Evolutionary conservation across 208 protist genomes (phyloP).

Genomic region (Naegleria gruberi): DNA sequence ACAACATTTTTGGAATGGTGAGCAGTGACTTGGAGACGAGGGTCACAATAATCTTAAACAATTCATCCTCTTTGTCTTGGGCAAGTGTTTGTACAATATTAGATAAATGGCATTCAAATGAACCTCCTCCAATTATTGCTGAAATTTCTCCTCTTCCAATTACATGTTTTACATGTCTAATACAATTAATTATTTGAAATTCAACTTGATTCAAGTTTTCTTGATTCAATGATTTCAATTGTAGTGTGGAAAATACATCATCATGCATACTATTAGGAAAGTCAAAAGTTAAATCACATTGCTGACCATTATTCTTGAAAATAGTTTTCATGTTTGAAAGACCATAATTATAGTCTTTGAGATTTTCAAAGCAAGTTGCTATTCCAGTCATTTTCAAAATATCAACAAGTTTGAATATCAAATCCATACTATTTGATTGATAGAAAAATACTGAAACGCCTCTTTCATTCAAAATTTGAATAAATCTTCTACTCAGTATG

Average conservation of each 20-base stretch:
- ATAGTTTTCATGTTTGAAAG: not conserved
- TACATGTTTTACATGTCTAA: not conserved
- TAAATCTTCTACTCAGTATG: too few relatives aligned
- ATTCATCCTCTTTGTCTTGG: not conserved
- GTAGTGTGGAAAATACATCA: not conserved
- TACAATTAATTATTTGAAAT: not conserved
- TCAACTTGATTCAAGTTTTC: not conserved
- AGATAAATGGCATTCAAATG: not conserved
- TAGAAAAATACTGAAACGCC: not conserved
- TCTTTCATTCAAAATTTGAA: not conserved
- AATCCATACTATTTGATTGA: too few relatives aligned
- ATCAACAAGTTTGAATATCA: too few relatives aligned
- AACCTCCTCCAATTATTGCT: not conserved
- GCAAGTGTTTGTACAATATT: not conserved
- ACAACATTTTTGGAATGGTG: not conserved
- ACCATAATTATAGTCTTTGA: too few relatives aligned
- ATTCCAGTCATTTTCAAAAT: too few relatives aligned
- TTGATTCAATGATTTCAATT: not conserved
- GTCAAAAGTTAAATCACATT: not conserved
- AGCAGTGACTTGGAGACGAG: not conserved
- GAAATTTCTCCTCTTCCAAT: too few relatives aligned
- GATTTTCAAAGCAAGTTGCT: too few relatives aligned
- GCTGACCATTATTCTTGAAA: not conserved
- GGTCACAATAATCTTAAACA: too few relatives aligned
- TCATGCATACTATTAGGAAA: not conserved